Evolutionary conservation across 192 early-diverging fungal species (phyloP).

Genomic region (Backusella australiensis): DNA sequence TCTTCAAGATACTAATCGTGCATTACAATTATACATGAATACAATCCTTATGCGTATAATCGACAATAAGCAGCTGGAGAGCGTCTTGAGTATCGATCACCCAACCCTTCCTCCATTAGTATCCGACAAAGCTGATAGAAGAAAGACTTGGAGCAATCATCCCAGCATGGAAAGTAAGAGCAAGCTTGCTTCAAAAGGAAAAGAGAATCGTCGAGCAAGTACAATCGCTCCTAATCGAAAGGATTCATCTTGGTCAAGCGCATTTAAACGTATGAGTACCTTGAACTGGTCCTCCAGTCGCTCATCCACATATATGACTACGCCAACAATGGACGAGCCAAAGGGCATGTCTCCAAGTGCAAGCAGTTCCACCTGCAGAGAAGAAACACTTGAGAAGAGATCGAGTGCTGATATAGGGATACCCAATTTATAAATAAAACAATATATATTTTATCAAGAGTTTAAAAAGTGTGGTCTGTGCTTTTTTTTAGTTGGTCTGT

Average conservation of each 20-base stretch:
- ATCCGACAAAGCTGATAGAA: neutral
- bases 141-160: neutral
- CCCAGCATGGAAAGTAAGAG: neutral
- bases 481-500: neutral
- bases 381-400: neutral
- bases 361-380: neutral
- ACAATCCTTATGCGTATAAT: slow-evolving; percentile 75
- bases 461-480: neutral
- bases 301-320: neutral
- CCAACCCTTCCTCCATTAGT: slow-evolving; percentile 14
- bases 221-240: neutral
- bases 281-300: neutral
- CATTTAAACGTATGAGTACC: slow-evolving; percentile 14
- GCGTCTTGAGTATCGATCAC: slow-evolving; percentile 35
- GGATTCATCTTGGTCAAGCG: slow-evolving; percentile 11
- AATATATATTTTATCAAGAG: neutral
- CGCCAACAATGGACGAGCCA: neutral
- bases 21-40: slow-evolving; percentile 66
- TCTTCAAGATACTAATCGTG: slow-evolving; percentile 62
- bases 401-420: neutral
- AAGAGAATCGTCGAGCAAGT: neutral
- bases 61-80: slow-evolving; percentile 45
- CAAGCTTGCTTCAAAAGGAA: neutral
- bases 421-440: neutral
- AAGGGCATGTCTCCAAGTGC: neutral